phyloP scores from a whole-genome alignment of 805 yeast species.

The Myxozyma vanderwaltii region DNA sequence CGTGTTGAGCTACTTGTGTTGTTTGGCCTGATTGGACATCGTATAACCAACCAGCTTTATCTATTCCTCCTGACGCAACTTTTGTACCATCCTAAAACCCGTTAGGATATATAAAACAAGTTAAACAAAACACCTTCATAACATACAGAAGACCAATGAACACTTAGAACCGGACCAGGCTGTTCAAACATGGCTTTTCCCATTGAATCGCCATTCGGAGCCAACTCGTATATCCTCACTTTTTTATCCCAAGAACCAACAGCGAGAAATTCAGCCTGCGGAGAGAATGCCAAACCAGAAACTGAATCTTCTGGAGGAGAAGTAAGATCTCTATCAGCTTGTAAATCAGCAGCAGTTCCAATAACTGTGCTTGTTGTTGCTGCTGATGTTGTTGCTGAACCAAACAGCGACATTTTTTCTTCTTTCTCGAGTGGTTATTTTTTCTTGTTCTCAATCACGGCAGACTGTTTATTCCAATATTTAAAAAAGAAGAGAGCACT shows the following conservation, averaged over 20 bases:
- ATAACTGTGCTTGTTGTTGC: conserved; percentile 11
- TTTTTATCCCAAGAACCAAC: conserved; percentile 94
- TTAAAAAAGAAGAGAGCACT: too few species aligned
- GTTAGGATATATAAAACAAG: not conserved
- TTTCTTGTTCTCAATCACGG: too few species aligned
- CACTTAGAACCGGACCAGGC: conserved; percentile 79
- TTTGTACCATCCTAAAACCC: conserved; percentile 69
- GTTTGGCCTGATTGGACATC: conserved; percentile 82
- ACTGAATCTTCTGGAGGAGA: conserved; percentile 90
- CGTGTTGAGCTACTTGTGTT: conserved; percentile 84
- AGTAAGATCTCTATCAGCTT: conserved; percentile 59
- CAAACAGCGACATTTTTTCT: conserved; percentile 27
- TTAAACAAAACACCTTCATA: not conserved
- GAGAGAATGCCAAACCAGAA: conserved; percentile 80
- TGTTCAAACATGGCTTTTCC: conserved; percentile 91
- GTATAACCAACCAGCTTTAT: conserved; percentile 79
- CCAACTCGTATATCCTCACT: conserved; percentile 87
- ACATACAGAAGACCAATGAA: conserved; percentile 64
- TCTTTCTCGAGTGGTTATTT: too few species aligned
- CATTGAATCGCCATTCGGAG: conserved; percentile 72
- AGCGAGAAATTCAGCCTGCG: conserved; percentile 77
- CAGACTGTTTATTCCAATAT: too few species aligned
- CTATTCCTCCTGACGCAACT: conserved; percentile 87
- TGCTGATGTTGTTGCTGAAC: conserved; percentile 19
- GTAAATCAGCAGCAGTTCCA: conserved; percentile 49